Base-by-base conservation (phyloP, 495 filamentous ascomycete species). In the Letharia lupina region DNA sequence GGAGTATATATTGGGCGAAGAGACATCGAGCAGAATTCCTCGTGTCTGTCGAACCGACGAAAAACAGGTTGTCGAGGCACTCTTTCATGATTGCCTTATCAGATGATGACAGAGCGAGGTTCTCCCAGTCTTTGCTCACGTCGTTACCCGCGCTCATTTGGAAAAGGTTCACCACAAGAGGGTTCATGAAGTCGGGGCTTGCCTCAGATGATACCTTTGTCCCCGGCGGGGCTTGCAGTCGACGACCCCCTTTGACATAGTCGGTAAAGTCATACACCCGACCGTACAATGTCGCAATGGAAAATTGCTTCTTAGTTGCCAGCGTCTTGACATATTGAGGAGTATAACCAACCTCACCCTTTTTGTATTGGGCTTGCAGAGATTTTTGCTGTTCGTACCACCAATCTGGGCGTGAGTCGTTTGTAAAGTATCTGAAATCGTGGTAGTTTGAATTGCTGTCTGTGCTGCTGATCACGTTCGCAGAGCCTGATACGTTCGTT, bases 1-100 rank as follows among this genome's bases (percentile, higher is more conserved):
- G 87, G 54, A 98, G 82, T 65, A 99, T 86, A 73, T 97, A 99
- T 58, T 88, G 87, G 54, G 94, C 86, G 71, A 99, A 97, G 69
- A 86, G 81, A 79, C 94, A 99, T 67, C 85, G 83, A 33, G 85
- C 75, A 5, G 93, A 96, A 73, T 93, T 91, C 77, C 94, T 83
- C 28, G 94, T 98, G 74, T 99, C 94, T 31, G 95, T 81, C 67
- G 92, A 88, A 50, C 93, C 94, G 56, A 96, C 85, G 71, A 94
- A 96, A 82, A 99, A 99, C 40, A 99, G 84, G 65, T 96, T 96
- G 76, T 96, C 87, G 61, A 99, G 82, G 73, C 94, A 99, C 6
- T 87, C 76, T 71, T 89, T 82, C 92, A 96, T 95, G 41, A 84
- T 78, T 28, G 72, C 68, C 65, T 87, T 86, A 68, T 84, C 67